phyloP scores from a whole-genome alignment of 2,329 filamentous ascomycete species.

The Colletotrichum plurivorum region DNA sequence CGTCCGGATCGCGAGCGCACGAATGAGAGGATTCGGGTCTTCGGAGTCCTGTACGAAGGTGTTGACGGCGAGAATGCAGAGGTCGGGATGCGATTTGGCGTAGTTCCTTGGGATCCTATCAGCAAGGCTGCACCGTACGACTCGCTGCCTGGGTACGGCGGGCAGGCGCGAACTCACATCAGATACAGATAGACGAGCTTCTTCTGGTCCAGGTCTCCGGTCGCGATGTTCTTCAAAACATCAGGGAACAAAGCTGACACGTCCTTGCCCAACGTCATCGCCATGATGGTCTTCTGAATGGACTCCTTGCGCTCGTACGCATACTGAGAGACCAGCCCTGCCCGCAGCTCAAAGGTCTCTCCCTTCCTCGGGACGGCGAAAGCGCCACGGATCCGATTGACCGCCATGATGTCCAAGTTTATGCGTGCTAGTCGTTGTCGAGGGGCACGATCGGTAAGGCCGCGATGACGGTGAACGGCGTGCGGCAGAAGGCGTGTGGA shows the following conservation, averaged over 20 bases:
- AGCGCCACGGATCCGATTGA: slow-evolving; percentile 95
- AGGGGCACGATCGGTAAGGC: slow-evolving; percentile 44
- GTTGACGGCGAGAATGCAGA: slow-evolving; percentile 98
- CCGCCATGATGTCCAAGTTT: slow-evolving; percentile 77
- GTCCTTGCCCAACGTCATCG: slow-evolving; percentile 99
- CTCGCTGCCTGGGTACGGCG: slow-evolving; percentile 1
- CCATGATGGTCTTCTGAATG: slow-evolving; percentile 99
- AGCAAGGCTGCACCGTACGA: slow-evolving; percentile 38
- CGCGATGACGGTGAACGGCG: slow-evolving; percentile 9
- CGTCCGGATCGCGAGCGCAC: slow-evolving; percentile 94
- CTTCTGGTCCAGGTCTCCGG: slow-evolving; percentile 95
- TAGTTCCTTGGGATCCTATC: slow-evolving; percentile 81
- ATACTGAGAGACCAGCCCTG: slow-evolving; percentile 97
- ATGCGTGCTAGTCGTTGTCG: slow-evolving; percentile 40
- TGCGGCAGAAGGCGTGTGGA: neutral
- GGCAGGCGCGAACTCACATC: slow-evolving; percentile 74
- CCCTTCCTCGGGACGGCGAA: slow-evolving; percentile 95
- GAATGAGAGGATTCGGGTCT: slow-evolving; percentile 95
- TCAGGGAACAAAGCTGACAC: slow-evolving; percentile 97
- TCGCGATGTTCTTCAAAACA: slow-evolving; percentile 98
- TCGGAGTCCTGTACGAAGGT: slow-evolving; percentile 99
- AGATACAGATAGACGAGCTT: slow-evolving; percentile 99
- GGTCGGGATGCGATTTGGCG: slow-evolving; percentile 97
- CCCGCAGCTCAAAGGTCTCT: slow-evolving; percentile 97
- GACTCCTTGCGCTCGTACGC: slow-evolving; percentile 99